Percentiles rank a stretch among this genome's conserved stretches.
Evolutionary conservation across 345 rosid genomes (phyloP).

Genomic region (Hibiscus mutabilis): DNA sequence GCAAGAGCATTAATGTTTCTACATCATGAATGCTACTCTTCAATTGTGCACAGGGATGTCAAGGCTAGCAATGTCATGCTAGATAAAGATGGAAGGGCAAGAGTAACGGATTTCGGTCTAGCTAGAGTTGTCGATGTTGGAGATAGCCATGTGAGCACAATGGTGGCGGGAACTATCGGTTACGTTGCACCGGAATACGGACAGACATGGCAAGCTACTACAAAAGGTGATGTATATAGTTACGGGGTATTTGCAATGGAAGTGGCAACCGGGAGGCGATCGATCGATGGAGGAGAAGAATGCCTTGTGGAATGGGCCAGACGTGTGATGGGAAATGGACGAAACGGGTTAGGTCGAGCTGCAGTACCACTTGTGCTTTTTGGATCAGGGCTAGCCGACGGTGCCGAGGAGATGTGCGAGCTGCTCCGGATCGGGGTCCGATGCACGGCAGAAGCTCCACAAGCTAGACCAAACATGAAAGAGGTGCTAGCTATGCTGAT

Average conservation of each 20-base stretch:
- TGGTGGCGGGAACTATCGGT: constrained; percentile 85
- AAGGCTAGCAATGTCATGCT: constrained; percentile 91
- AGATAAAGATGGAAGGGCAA: constrained; percentile 59
- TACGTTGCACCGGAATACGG: constrained; percentile 97
- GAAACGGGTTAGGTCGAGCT: constrained; percentile 22
- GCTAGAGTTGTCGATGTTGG: constrained; percentile 70
- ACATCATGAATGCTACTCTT: constrained; percentile 85
- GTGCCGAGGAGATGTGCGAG: constrained; percentile 59
- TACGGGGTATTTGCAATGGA: constrained; percentile 85
- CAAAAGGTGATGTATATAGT: constrained; percentile 92
- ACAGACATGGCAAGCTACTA: constrained; percentile 88
- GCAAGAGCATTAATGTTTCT: constrained; percentile 67
- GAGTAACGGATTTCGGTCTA: constrained; percentile 86
- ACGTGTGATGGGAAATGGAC: constrained; percentile 46
- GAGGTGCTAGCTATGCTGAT: constrained; percentile 64
- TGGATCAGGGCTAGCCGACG: constrained; percentile 61
- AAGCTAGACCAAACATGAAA: constrained; percentile 84
- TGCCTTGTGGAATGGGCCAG: constrained; percentile 82
- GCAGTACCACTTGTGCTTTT: constrained; percentile 38
- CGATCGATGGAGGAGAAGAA: constrained; percentile 89
- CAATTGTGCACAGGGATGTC: constrained; percentile 89
- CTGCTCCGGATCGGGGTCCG: constrained; percentile 52
- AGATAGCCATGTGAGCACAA: constrained; percentile 84
- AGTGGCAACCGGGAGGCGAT: constrained; percentile 79
- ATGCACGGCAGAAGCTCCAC: constrained; percentile 78